Evolutionary conservation across 2,329 filamentous ascomycete genomes (phyloP).

Genomic region (Massarina eburnea): DNA sequence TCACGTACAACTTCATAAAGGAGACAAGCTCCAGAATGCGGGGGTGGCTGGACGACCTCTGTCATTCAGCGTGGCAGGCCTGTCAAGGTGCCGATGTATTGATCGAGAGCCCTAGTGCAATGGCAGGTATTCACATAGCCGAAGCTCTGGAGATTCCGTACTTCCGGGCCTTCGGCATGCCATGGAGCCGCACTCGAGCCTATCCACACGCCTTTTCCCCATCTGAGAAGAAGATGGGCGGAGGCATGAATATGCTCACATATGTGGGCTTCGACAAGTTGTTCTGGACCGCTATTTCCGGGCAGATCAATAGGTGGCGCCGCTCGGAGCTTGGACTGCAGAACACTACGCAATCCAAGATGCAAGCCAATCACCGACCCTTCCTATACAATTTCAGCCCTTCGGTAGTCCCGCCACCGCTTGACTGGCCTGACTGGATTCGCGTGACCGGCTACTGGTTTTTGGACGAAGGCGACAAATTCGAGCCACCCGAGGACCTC

Average conservation of each 20-base stretch:
- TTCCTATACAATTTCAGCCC: slow-evolving; percentile 98
- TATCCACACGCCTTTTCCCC: slow-evolving; percentile 97
- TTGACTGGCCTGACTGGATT: slow-evolving; percentile 98
- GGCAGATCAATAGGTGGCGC: slow-evolving; percentile 91
- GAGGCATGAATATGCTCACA: slow-evolving; percentile 90
- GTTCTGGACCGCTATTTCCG: slow-evolving; percentile 91
- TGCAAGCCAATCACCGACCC: slow-evolving; percentile 96
- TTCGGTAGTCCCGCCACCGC: slow-evolving; percentile 86
- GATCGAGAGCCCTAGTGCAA: slow-evolving; percentile 93
- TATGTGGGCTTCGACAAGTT: slow-evolving; percentile 97
- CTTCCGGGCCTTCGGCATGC: slow-evolving; percentile 97
- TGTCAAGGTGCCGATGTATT: slow-evolving; percentile 87
- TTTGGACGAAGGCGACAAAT: slow-evolving; percentile 71
- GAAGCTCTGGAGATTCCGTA: slow-evolving; percentile 92
- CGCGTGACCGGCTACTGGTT: slow-evolving; percentile 98
- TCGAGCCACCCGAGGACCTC: slow-evolving; percentile 74
- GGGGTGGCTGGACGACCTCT: slow-evolving; percentile 89
- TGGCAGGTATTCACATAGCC: slow-evolving; percentile 97
- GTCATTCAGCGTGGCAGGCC: slow-evolving; percentile 77
- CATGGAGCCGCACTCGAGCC: slow-evolving; percentile 92
- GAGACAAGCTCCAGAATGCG: slow-evolving; percentile 78
- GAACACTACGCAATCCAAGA: slow-evolving; percentile 80
- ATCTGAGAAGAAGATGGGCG: slow-evolving; percentile 90
- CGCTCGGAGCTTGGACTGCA: slow-evolving; percentile 76
- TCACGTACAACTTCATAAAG: slow-evolving; percentile 85